A percentile compares a stretch with the other conserved stretches of the same genome.
These are phyloP conservation scores for Davidsoniella virescens DNA, from an alignment of 2,329 filamentous ascomycete species.

Conservation along the genomic window DNA sequence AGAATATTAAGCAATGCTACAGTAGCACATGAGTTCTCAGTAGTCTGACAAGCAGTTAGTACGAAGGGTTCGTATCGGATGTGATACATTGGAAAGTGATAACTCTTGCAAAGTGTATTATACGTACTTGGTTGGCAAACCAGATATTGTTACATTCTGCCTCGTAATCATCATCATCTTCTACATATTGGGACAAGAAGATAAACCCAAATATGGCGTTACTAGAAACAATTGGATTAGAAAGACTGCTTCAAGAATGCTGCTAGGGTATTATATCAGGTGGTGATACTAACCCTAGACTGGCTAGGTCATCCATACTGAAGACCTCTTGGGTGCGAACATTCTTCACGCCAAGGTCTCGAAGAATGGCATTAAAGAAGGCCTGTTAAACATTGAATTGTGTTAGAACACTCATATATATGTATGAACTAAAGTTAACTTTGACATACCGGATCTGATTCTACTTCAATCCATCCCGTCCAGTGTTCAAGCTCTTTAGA, in stretches of 20 bases:
- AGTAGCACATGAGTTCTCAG: slow-evolving; percentile 77
- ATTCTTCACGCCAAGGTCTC: slow-evolving; percentile 57
- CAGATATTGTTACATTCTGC: slow-evolving; percentile 48
- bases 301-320: slow-evolving; percentile 48
- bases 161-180: slow-evolving; percentile 35
- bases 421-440: too few relatives aligned
- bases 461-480: slow-evolving; percentile 67
- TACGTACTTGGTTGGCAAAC: slow-evolving; percentile 75
- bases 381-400: slow-evolving; percentile 30
- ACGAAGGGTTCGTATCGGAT: slow-evolving; percentile 21
- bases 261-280: not conserved
- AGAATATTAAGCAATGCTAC: slow-evolving; percentile 84
- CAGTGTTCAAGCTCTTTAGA: slow-evolving; percentile 41
- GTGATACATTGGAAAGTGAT: not conserved
- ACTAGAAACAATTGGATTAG: slow-evolving; percentile 23
- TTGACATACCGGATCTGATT: slow-evolving; percentile 64
- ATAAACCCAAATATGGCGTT: slow-evolving; percentile 73
- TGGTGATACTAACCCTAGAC: slow-evolving; percentile 41
- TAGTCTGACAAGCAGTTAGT: slow-evolving; percentile 31
- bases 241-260: not conserved
- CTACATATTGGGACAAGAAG: slow-evolving; percentile 62
- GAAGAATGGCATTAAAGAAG: slow-evolving; percentile 74
- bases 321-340: slow-evolving; percentile 65
- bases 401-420: too few relatives aligned
- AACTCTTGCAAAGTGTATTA: too few relatives aligned